Evolutionary conservation across 2,329 filamentous ascomycete genomes (phyloP).

Genomic region (Alternaria solani): DNA sequence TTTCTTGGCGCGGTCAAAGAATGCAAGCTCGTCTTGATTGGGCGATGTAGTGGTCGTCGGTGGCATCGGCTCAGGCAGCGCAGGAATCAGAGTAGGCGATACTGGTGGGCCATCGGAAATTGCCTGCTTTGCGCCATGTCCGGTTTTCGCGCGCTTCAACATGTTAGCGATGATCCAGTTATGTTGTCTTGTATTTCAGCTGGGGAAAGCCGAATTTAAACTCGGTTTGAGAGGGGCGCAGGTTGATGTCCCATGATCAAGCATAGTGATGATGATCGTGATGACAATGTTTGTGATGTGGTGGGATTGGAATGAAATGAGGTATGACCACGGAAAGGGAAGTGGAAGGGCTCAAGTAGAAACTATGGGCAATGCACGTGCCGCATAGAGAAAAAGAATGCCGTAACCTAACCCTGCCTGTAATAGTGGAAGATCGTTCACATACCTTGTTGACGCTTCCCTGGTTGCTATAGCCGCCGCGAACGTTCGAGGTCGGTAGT

Average conservation of each 20-base stretch:
- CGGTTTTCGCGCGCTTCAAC: constrained; percentile 73
- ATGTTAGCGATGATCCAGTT: constrained; percentile 10
- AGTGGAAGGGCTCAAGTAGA: background rate
- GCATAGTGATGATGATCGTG: background rate
- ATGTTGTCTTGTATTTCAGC: background rate
- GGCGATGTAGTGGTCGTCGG: constrained; percentile 77
- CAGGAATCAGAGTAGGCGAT: constrained; percentile 87
- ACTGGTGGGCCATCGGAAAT: constrained; percentile 68
- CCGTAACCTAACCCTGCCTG: constrained; percentile 4
- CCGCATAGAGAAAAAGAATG: constrained; percentile 10
- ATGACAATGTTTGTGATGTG: background rate
- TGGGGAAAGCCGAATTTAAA: background rate
- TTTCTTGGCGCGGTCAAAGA: constrained; percentile 97
- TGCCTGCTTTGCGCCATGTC: constrained; percentile 66
- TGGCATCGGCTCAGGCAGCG: constrained; percentile 85
- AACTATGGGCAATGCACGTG: constrained; percentile 9
- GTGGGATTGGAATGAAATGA: background rate
- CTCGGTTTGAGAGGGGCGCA: background rate
- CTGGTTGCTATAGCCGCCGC: constrained; percentile 39
- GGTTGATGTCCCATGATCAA: background rate
- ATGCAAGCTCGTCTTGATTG: constrained; percentile 83
- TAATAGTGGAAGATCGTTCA: constrained; percentile 11
- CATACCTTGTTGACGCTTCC: constrained; percentile 45
- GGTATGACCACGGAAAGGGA: background rate
- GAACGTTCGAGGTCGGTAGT: constrained; percentile 43